Conservation (phyloP, 2,329 filamentous ascomycete genomes). For the Diaporthe ampelina region DNA sequence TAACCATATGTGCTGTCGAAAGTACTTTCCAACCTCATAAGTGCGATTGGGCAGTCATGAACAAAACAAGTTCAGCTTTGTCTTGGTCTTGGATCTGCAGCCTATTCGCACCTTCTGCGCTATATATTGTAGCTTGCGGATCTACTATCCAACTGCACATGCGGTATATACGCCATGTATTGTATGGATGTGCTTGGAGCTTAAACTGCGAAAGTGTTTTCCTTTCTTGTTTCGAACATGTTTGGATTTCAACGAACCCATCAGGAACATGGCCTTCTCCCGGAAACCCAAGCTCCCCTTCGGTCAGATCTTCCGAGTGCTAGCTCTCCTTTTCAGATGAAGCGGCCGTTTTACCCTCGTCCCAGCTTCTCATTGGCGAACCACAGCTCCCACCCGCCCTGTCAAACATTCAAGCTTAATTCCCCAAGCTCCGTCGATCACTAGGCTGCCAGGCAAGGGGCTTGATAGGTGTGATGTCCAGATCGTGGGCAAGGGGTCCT, state of each 20-base stretch:
- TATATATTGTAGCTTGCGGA: too few relatives aligned
- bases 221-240: constrained; percentile 11
- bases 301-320: constrained; percentile 22
- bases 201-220: neutral
- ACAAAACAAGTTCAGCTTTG: neutral
- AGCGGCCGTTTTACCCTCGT: constrained; percentile 28
- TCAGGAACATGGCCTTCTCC: neutral
- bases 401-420: constrained; percentile 28
- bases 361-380: constrained; percentile 22
- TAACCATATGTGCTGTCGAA: neutral
- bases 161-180: neutral
- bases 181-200: neutral
- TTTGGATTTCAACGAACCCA: neutral
- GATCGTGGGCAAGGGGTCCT: constrained; percentile 9
- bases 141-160: neutral
- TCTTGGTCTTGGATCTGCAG: too few relatives aligned
- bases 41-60: neutral
- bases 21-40: too few relatives aligned
- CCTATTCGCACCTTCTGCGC: too few relatives aligned
- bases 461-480: neutral
- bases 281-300: constrained; percentile 1
- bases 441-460: neutral
- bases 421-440: constrained; percentile 9
- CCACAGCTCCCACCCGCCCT: constrained; percentile 1
- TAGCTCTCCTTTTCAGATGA: constrained; percentile 32